Conservation (phyloP, 352 stramenopile genomes). For the Globisporangium cylindrosporum region DNA sequence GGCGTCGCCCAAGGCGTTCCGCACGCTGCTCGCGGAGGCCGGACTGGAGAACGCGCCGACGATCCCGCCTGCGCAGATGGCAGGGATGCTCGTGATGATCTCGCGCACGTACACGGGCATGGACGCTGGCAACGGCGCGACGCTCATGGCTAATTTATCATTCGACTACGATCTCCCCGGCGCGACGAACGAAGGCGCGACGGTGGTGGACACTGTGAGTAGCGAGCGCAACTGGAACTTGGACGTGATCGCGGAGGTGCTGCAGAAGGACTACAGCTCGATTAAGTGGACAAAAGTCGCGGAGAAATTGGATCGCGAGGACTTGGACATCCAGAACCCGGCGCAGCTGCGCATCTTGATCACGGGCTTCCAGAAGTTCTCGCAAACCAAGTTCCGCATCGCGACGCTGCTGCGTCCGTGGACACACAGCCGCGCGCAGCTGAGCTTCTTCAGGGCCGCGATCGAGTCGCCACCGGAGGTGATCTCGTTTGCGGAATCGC, state of each 20-base stretch:
- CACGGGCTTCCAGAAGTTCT: conserved; percentile 77
- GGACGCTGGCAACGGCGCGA: conserved; percentile 64
- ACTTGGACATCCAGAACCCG: conserved; percentile 61
- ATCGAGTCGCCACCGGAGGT: conserved; percentile 81
- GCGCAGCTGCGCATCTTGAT: conserved; percentile 71
- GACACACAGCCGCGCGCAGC: conserved; percentile 76
- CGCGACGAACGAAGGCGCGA: conserved; percentile 25
- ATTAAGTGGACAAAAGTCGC: conserved; percentile 87
- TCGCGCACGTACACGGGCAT: conserved; percentile 74
- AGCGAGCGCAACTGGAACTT: conserved; percentile 57
- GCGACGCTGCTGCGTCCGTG: conserved; percentile 69
- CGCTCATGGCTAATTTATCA: conserved; percentile 77
- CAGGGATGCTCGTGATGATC: conserved; percentile 88
- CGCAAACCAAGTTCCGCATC: conserved; percentile 78
- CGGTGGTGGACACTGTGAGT: conserved; percentile 23
- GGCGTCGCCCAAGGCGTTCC: conserved; percentile 73
- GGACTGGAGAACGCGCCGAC: conserved; percentile 75
- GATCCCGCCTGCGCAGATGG: conserved; percentile 83
- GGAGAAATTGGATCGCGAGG: conserved; percentile 81
- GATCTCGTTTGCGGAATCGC: conserved; percentile 74
- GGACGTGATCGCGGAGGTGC: conserved; percentile 81
- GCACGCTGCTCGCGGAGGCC: conserved; percentile 78
- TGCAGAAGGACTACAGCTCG: conserved; percentile 80
- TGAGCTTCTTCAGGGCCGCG: conserved; percentile 73
- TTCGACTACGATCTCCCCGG: conserved; percentile 61